These are phyloP conservation scores for Trametes cubensis DNA, from an alignment of 768 basidiomycete genomes.

Conservation along the genomic window DNA sequence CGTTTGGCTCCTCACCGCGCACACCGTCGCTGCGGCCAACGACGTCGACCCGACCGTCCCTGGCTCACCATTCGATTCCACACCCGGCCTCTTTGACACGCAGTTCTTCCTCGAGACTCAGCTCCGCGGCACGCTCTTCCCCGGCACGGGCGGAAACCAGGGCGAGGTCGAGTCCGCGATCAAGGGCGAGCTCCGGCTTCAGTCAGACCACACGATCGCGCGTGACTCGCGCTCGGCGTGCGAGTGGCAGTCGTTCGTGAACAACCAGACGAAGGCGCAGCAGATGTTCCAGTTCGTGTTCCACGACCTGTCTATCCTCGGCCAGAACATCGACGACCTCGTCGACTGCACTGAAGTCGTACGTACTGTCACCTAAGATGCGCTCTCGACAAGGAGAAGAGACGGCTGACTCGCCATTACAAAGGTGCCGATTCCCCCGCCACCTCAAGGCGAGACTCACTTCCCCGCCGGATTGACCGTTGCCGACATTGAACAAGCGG, in stretches of 20 bases:
- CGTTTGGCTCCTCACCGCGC: slow-evolving; percentile 22
- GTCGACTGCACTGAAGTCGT: slow-evolving; percentile 11
- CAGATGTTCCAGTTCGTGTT: slow-evolving; percentile 7
- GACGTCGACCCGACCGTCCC: slow-evolving; percentile 28
- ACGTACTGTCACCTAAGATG: not conserved
- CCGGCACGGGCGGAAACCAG: slow-evolving; percentile 27
- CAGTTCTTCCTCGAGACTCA: slow-evolving; percentile 33
- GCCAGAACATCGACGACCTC: slow-evolving; percentile 5
- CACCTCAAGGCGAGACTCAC: slow-evolving; percentile 3
- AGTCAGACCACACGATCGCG: slow-evolving; percentile 34
- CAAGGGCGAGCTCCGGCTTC: slow-evolving; percentile 36
- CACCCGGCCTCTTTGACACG: slow-evolving; percentile 28
- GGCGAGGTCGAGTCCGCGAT: slow-evolving; percentile 34
- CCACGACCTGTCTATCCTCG: not conserved
- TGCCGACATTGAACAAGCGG: slow-evolving; percentile 26
- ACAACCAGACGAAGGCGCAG: slow-evolving; percentile 8
- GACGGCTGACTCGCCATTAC: too few species aligned
- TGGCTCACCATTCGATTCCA: slow-evolving; percentile 31
- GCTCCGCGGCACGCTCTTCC: slow-evolving; percentile 29
- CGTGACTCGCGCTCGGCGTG: slow-evolving; percentile 37
- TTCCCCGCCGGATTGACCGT: slow-evolving; percentile 26
- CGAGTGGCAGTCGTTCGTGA: slow-evolving; percentile 33
- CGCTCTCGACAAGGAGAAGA: too few species aligned
- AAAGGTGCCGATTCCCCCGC: slow-evolving; percentile 1
- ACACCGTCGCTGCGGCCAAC: slow-evolving; percentile 26